These are phyloP conservation scores for Syncephalastrum monosporum DNA, from an alignment of 371 early-diverging fungal species.

Conservation along the genomic window DNA sequence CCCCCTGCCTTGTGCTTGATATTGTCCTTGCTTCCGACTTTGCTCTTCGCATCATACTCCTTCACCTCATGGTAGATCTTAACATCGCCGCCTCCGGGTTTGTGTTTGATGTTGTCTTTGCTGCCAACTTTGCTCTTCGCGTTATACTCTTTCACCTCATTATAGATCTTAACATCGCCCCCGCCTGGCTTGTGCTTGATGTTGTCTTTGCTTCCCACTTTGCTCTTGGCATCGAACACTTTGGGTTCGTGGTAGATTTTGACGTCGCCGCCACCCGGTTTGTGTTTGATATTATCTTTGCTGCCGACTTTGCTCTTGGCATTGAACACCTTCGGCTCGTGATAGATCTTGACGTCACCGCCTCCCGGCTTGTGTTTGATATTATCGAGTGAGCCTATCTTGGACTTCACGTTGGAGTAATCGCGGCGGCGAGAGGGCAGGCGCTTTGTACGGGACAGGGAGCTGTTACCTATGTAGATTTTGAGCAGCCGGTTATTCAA, in stretches of 20 bases:
- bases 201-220: slow-evolving; percentile 22
- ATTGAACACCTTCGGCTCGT: slow-evolving; percentile 3
- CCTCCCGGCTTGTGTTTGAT: slow-evolving; percentile 24
- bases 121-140: slow-evolving; percentile 18
- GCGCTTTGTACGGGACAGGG: too few relatives aligned
- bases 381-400: slow-evolving; percentile 23
- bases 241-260: slow-evolving; percentile 14
- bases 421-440: not conserved
- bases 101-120: slow-evolving; percentile 15
- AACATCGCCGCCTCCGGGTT: slow-evolving; percentile 17
- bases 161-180: slow-evolving; percentile 14
- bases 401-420: slow-evolving; percentile 13
- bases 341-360: slow-evolving; percentile 12
- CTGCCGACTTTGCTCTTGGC: slow-evolving; percentile 19
- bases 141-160: slow-evolving; percentile 5
- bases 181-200: slow-evolving; percentile 23
- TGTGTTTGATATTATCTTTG: slow-evolving; percentile 16
- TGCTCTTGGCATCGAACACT: slow-evolving; percentile 10
- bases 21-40: slow-evolving; percentile 19
- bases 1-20: slow-evolving; percentile 22
- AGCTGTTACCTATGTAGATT: too few relatives aligned
- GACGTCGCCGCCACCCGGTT: slow-evolving; percentile 19
- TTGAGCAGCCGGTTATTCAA: too few relatives aligned
- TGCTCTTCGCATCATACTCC: slow-evolving; percentile 11
- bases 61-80: slow-evolving; percentile 12